Evolutionary conservation across 148 eudicot species (phyloP).

Genomic region (Beta vulgaris): DNA sequence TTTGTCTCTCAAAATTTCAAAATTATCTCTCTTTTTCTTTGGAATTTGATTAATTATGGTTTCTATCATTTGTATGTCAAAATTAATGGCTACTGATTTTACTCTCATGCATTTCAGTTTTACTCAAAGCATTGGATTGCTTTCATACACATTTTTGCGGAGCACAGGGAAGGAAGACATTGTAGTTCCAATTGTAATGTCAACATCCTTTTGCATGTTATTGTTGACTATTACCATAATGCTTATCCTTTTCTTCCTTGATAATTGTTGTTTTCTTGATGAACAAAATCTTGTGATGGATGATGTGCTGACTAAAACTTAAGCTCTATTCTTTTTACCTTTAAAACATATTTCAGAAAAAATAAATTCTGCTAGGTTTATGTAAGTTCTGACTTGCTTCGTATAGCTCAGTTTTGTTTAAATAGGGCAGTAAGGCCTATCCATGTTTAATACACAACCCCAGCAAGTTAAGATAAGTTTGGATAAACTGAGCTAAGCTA

Average conservation of each 20-base stretch:
- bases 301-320: background rate
- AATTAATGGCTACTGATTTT: slow-evolving; percentile 4
- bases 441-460: too few relatives aligned
- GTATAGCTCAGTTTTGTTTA: too few relatives aligned
- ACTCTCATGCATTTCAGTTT: slow-evolving; percentile 29
- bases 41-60: slow-evolving; percentile 7
- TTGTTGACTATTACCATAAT: background rate
- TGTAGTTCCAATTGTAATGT: slow-evolving; percentile 91
- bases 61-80: background rate
- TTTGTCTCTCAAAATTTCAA: background rate
- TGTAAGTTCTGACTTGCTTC: too few relatives aligned
- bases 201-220: background rate
- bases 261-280: background rate
- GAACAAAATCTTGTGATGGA: background rate
- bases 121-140: slow-evolving; percentile 79
- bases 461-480: too few relatives aligned
- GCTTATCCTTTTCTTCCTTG: background rate
- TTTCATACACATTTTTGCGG: slow-evolving; percentile 87
- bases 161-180: slow-evolving; percentile 94
- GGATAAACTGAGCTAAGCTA: too few relatives aligned
- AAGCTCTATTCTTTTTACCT: too few relatives aligned
- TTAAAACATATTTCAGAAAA: too few relatives aligned
- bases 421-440: too few relatives aligned
- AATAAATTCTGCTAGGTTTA: too few relatives aligned
- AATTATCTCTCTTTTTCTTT: background rate